Evolutionary conservation across 2,329 filamentous ascomycete species (phyloP), one percentile per base, ranked within the genome.

Genomic region (Gaeumannomyces sp.): DNA sequence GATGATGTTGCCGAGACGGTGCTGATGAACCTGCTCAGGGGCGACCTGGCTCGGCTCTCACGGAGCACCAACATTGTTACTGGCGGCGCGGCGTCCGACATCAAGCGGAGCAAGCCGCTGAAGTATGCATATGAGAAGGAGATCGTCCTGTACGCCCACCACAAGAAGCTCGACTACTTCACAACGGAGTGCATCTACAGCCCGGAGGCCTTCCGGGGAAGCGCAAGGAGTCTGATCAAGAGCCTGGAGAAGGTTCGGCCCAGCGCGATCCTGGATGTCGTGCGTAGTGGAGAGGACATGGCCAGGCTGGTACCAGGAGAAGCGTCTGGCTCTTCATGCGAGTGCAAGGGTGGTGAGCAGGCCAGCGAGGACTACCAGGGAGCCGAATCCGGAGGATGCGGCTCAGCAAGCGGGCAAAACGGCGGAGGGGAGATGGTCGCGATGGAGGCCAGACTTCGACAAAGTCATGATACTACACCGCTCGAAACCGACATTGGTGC

Each of bases 81-180:
- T 2, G 90, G 85, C 57, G 89, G 87, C 71, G 80, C 87, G 38
- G 85, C 83, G n/a, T 93, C 91, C 66, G 92, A 96, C 67, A 94
- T 97, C 69, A 96, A 96, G 80, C 86, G 95, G 69, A 96, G 92
- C 78, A 99, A 99, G 78, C 95, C 95, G 19, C 83, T 99, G 60
- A 98, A 99, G 76, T 99, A 98, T 75, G 93, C 94, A 1, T 99
- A 98, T 74, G 95, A 99, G 75, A 99, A 99, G 79, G 95, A 99
- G 75, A 99, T 99, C 70, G 95, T 99, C 25, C 83, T 99, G 7
- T 99, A 99, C 74, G 95, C 95, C 6, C 92, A 98, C 74, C 93
- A 99, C 80, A 96, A 95, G 77, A 93, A 93, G 76, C 82, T 99
- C 68, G 93, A 98, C 74, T 99, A 99, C 78, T 99, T 99, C 78